Conservation (phyloP, 2,329 filamentous ascomycete species). For the Paracoccidioides lutzii region DNA sequence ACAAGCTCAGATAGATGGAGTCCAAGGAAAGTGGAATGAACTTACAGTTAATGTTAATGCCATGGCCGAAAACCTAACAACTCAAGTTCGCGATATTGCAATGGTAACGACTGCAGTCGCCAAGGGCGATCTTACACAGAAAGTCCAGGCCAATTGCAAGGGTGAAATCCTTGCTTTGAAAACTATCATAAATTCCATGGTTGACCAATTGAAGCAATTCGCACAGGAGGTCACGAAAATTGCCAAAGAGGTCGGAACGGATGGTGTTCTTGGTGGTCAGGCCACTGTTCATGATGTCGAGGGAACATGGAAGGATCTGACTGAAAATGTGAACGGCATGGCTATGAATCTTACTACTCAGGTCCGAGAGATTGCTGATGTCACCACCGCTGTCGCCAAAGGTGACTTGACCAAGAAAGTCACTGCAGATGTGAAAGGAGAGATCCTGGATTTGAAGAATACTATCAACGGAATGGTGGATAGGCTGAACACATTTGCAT, state of each 20-base stretch:
- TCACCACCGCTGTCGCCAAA: conserved; percentile 87
- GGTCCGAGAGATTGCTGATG: conserved; percentile 92
- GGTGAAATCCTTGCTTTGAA: conserved; percentile 92
- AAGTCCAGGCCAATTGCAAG: conserved; percentile 83
- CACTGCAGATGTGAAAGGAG: conserved; percentile 80
- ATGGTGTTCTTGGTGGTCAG: conserved; percentile 86
- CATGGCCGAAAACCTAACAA: conserved; percentile 78
- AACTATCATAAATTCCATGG: conserved; percentile 98
- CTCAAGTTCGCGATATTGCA: conserved; percentile 89
- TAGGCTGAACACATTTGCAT: conserved; percentile 49
- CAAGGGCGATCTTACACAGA: conserved; percentile 85
- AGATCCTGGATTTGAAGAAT: conserved; percentile 89
- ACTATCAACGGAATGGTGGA: conserved; percentile 64
- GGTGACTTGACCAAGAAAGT: conserved; percentile 95
- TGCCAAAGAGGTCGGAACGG: conserved; percentile 89
- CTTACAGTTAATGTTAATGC: conserved; percentile 76
- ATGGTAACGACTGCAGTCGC: conserved; percentile 57
- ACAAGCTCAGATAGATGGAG: conserved; percentile 69
- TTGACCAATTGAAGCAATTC: conserved; percentile 93
- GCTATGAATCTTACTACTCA: conserved; percentile 96
- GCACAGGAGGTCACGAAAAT: conserved; percentile 95
- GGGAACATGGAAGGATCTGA: conserved; percentile 93
- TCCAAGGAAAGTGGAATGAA: conserved; percentile 82
- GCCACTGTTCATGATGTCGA: conserved; percentile 93
- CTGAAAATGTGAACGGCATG: conserved; percentile 95